Conservation (phyloP, 495 filamentous ascomycete genomes). For the Parathielavia appendiculata region DNA sequence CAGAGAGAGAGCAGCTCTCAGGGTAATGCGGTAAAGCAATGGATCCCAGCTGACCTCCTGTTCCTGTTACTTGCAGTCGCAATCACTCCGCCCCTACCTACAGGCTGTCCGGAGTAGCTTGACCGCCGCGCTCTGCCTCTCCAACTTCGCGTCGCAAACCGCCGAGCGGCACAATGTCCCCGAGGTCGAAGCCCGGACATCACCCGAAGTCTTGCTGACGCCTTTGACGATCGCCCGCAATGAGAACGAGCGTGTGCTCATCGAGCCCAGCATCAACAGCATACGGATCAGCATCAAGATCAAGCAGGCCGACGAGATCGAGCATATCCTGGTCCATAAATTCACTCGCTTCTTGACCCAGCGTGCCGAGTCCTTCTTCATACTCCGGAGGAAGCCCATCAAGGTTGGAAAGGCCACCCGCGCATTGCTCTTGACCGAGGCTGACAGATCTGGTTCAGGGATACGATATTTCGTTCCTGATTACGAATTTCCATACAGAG, state of each 20-base stretch:
- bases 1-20: neutral
- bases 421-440: neutral
- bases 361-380: conserved; percentile 95
- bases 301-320: conserved; percentile 98
- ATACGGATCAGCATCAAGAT: conserved; percentile 95
- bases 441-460: conserved; percentile 52
- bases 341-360: conserved; percentile 95
- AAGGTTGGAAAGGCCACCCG: conserved; percentile 53
- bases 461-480: conserved; percentile 97
- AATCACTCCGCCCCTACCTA: conserved; percentile 96
- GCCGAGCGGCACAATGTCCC: conserved; percentile 97
- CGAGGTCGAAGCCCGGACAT: conserved; percentile 87
- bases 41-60: conserved; percentile 2
- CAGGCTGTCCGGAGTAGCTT: conserved; percentile 92
- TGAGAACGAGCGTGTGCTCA: conserved; percentile 88
- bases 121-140: conserved; percentile 88
- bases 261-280: conserved; percentile 94
- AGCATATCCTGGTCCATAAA: conserved; percentile 95
- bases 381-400: conserved; percentile 88
- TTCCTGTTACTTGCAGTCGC: conserved; percentile 57
- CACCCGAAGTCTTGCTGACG: conserved; percentile 91
- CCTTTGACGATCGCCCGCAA: conserved; percentile 84
- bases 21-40: neutral
- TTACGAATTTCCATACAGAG: conserved; percentile 97
- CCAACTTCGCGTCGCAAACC: conserved; percentile 95